Conservation (phyloP, 495 filamentous ascomycete genomes). For the Terfezia boudieri region DNA sequence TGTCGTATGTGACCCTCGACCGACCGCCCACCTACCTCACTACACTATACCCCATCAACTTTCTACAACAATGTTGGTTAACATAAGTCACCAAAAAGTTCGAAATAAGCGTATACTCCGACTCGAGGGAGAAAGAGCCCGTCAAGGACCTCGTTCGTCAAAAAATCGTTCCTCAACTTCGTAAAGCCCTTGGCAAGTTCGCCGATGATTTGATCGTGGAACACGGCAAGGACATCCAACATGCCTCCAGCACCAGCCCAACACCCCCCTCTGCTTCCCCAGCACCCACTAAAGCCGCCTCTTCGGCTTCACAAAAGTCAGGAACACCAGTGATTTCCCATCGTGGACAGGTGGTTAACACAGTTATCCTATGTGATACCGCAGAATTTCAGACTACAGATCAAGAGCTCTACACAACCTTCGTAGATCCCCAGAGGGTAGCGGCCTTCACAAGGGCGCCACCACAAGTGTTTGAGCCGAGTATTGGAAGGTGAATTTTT, state of each 20-base stretch:
- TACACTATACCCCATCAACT: background rate
- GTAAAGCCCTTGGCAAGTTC: slow-evolving; percentile 48
- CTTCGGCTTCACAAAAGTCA: slow-evolving; percentile 26
- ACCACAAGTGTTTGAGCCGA: slow-evolving; percentile 70
- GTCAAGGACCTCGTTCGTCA: slow-evolving; percentile 83
- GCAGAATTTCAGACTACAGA: slow-evolving; percentile 93
- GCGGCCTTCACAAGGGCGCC: slow-evolving; percentile 80
- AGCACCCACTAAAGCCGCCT: slow-evolving; percentile 17
- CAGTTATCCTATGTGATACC: slow-evolving; percentile 58
- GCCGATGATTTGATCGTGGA: slow-evolving; percentile 56
- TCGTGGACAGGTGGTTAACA: slow-evolving; percentile 46
- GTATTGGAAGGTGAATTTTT: slow-evolving; percentile 66
- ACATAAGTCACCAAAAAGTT: slow-evolving; percentile 34
- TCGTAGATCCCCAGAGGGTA: slow-evolving; percentile 78
- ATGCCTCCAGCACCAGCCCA: slow-evolving; percentile 59
- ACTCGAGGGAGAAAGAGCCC: slow-evolving; percentile 61
- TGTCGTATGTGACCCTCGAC: slow-evolving; percentile 56
- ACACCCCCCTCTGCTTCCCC: slow-evolving; percentile 38
- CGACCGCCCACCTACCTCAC: background rate
- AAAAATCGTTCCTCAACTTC: slow-evolving; percentile 66
- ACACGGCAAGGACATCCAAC: slow-evolving; percentile 93
- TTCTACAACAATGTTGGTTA: background rate
- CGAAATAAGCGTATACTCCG: slow-evolving; percentile 79
- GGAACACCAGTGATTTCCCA: slow-evolving; percentile 21
- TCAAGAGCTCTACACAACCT: slow-evolving; percentile 70